Base-by-base conservation (phyloP, 2,329 filamentous ascomycete species). In the Calycina herbarum region DNA sequence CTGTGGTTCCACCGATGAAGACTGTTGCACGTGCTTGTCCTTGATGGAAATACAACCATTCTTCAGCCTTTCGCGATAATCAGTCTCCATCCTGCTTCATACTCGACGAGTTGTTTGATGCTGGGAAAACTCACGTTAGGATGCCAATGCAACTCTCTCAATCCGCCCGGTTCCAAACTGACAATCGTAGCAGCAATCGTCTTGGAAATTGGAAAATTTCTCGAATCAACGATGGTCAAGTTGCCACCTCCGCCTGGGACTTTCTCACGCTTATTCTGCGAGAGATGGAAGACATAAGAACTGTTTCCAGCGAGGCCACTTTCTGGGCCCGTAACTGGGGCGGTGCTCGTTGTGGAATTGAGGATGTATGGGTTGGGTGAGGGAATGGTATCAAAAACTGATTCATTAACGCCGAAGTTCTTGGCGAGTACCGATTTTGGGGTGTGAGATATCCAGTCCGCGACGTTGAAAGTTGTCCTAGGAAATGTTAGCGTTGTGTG, bases 11-110 rank as follows among this genome's bases (percentile, higher is more conserved):
- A 6, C 87, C 88, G 59, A 86, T 85, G 74, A 89, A 91, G 2
- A 89, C 85, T 0, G 87, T 90, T 0, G 87, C 88, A 31, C 84
- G 83, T 0, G 79, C 88, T 1, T 80, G 76, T 29, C 88, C 89
- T 66, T 84, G 79, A 73, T 89, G 86, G 78, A 91, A 91, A 77
- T 90, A 91, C 2, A 91, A 76, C 88, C 89, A 91, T 74, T 91
- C 88, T 70, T 90, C 86, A 5, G 86, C 85, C 84, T 88, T 7
- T 3, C 10, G 3, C 35, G n/a, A 35, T 3, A 5, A 7, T 58
- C n/a, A 58, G 29, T 8, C 8, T 31, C 10, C 20, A 29, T 13
- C 20, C 20, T 13, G 3, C 6, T 5, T 8, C 20, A n/a, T 24
- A 20, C 7, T 10, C 1, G 20, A 20, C 6, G 2, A 24, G n/a